phyloP scores from a whole-genome alignment of 179 eudicot species.

The Spinacia oleracea region DNA sequence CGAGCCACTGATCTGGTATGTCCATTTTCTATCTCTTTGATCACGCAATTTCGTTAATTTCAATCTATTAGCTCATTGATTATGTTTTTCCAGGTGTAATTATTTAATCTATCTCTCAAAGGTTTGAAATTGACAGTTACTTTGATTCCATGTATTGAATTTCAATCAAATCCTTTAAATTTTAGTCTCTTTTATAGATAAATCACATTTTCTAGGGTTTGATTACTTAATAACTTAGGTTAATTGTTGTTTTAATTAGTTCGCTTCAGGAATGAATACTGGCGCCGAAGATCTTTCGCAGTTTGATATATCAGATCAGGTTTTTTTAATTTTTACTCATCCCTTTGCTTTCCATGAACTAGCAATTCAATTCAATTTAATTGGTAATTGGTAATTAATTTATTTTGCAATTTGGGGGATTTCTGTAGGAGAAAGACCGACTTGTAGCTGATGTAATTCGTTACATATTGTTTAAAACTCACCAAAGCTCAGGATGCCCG shows the following conservation, averaged over 20 bases:
- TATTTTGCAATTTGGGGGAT: neutral
- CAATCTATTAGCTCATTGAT: neutral
- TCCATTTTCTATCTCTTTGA: neutral
- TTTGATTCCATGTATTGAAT: neutral
- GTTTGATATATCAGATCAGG: slow-evolving; percentile 67
- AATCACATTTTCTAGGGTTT: neutral
- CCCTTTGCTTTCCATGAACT: too few relatives aligned
- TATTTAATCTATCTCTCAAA: neutral
- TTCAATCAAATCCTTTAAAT: neutral
- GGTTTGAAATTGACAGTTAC: neutral
- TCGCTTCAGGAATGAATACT: slow-evolving; percentile 49
- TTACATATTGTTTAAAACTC: slow-evolving; percentile 73
- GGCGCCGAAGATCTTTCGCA: slow-evolving; percentile 50
- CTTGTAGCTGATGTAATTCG: slow-evolving; percentile 84
- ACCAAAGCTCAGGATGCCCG: slow-evolving; percentile 87
- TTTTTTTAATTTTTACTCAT: too few relatives aligned
- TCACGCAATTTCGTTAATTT: neutral
- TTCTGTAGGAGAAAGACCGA: slow-evolving; percentile 70
- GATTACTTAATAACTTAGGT: neutral
- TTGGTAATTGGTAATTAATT: neutral
- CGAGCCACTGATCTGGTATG: neutral
- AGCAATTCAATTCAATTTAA: neutral
- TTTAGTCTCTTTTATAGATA: neutral
- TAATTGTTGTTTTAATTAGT: neutral
- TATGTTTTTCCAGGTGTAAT: neutral